Evolutionary conservation across 2,329 filamentous ascomycete genomes (phyloP), one percentile per base, ranked within the genome.

Genomic region (Fusarium sp.): DNA sequence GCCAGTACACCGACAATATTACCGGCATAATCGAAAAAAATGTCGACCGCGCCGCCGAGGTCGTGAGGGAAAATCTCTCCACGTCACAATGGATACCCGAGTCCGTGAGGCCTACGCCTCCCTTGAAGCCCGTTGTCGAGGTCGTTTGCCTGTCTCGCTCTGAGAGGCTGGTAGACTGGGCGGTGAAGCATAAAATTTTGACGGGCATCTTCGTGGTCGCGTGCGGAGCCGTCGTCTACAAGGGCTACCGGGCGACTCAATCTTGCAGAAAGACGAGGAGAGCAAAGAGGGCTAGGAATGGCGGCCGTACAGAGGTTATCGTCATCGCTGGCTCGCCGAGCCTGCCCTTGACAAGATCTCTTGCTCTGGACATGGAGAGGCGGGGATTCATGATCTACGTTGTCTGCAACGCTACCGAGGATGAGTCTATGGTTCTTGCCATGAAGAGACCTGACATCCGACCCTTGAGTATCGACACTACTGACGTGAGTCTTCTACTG

Each of bases 331-430:
- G 96, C n/a, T 95, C 94, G 22, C 93, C 94, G 3, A 90, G 92
- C 59, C 91, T 97, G 78, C 93, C 95, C 18, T 87, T 98, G 79
- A 96, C 94, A 8, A 93, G 92, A 78, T 94, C 94, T 13, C 86
- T 98, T 63, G 91, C 94, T 3, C 84, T 95, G 57, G 96, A 99
- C 80, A 87, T 99, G 75, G 96, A 98, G 84, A 89, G 95, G 69
- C 91, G 95, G 73, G 96, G 96, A 6, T 98, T 97, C 82, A 93
- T 98, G 70, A 94, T 98, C 65, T 99, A 95, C 82, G 88, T 99
- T 69, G 93, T 97, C 1, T 96, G 95, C 78, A 93, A 91, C 73
- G 94, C 91, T n/a, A 85, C 91, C 68, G 94, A 98, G 77, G 96
- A 98, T 76, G 95, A 98, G 81, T 87, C 92, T 38, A 85, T 93